Percentiles rank a stretch among this genome's conserved stretches.
phyloP scores from a whole-genome alignment of 2,329 filamentous ascomycete species.

The Leptosphaerulina australis region DNA sequence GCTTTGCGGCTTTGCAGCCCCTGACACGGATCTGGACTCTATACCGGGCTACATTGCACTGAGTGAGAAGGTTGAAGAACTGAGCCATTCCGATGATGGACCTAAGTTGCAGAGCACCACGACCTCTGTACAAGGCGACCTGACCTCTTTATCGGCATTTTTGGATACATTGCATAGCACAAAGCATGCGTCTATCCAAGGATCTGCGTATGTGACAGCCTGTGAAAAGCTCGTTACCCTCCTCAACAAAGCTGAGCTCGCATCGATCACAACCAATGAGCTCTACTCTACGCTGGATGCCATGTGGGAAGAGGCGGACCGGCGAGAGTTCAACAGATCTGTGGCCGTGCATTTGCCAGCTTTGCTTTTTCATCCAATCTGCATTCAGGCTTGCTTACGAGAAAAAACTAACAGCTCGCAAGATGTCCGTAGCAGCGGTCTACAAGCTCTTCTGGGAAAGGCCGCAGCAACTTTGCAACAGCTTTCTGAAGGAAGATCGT shows the following conservation, averaged over 20 bases:
- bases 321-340: conserved; percentile 54
- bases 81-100: conserved; percentile 4
- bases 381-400: conserved; percentile 29
- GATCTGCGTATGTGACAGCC: conserved; percentile 33
- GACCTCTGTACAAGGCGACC: neutral
- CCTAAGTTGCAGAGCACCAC: neutral
- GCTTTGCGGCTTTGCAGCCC: conserved; percentile 28
- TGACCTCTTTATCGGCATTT: conserved; percentile 31
- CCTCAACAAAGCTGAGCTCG: conserved; percentile 24
- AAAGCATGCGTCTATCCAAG: conserved; percentile 41
- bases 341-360: conserved; percentile 47
- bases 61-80: conserved; percentile 12
- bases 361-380: conserved; percentile 46
- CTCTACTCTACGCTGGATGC: conserved; percentile 38
- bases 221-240: conserved; percentile 32
- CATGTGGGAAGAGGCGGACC: conserved; percentile 57
- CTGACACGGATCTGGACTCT: conserved; percentile 2
- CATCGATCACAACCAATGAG: conserved; percentile 17
- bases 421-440: neutral
- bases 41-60: conserved; percentile 32
- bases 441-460: conserved; percentile 32
- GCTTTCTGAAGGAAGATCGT: conserved; percentile 44
- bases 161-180: conserved; percentile 32
- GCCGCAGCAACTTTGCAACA: conserved; percentile 34
- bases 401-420: neutral